Percentiles rank a stretch among this genome's conserved stretches.
phyloP scores from a whole-genome alignment of 345 rosid species.

The Populus davidiana region DNA sequence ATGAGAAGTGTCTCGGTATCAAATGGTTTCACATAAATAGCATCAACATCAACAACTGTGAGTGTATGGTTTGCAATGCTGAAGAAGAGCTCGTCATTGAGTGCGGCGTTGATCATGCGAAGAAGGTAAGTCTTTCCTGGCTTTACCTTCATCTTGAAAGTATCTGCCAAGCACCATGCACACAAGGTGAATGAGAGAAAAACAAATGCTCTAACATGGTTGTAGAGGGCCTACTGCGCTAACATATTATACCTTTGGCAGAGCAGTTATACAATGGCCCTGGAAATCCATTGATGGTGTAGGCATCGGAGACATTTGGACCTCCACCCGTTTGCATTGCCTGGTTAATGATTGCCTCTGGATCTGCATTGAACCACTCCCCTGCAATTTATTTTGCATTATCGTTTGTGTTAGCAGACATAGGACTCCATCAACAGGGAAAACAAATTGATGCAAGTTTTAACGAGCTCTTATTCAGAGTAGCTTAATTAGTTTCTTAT shows the following conservation, averaged over 20 bases:
- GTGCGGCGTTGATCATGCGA: constrained; percentile 18
- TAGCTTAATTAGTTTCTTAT: neutral
- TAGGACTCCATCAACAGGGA: neutral
- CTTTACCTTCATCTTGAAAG: constrained; percentile 17
- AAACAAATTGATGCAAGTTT: neutral
- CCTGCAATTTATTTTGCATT: neutral
- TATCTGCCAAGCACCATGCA: constrained; percentile 7
- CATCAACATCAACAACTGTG: constrained; percentile 9
- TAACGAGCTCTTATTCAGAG: neutral
- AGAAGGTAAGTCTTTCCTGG: constrained; percentile 16
- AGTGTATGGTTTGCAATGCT: constrained; percentile 13
- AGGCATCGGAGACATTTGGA: constrained; percentile 21
- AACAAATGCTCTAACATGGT: neutral
- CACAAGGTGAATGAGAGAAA: neutral
- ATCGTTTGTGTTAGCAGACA: neutral
- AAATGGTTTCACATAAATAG: constrained; percentile 17
- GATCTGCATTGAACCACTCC: constrained; percentile 18
- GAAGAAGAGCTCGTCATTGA: constrained; percentile 18
- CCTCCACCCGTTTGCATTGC: constrained; percentile 21
- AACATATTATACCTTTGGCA: neutral
- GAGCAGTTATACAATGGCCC: constrained; percentile 18
- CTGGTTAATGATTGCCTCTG: constrained; percentile 11
- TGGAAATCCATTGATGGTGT: constrained; percentile 14
- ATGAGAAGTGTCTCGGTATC: constrained; percentile 6
- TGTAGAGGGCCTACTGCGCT: too few species aligned